Conservation (phyloP, 495 filamentous ascomycete species). For the Podospora tetraspora region DNA sequence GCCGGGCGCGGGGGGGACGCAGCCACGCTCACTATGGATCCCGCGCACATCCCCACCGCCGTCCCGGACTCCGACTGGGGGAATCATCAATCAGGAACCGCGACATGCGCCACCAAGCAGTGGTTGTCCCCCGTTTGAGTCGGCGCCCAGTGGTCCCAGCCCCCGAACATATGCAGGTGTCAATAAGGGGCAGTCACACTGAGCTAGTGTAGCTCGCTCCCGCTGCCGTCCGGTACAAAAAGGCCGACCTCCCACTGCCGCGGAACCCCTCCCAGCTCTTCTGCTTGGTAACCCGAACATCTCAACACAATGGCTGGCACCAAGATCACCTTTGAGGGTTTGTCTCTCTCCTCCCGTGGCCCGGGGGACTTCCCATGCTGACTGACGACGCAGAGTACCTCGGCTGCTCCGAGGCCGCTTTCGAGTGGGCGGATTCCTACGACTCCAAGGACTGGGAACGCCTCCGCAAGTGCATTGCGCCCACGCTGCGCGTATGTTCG, state of each 20-base stretch:
- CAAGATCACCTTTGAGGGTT: constrained; percentile 33
- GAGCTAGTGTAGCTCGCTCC: constrained; percentile 4
- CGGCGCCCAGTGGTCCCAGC: not conserved
- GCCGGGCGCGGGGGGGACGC: not conserved
- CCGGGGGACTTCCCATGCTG: not conserved
- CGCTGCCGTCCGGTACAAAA: not conserved
- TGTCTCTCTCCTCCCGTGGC: not conserved
- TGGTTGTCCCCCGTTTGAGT: constrained; percentile 7
- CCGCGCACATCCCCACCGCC: constrained; percentile 32
- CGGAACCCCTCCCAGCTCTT: not conserved
- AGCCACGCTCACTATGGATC: not conserved
- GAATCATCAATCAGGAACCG: constrained; percentile 1
- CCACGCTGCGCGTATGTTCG: constrained; percentile 52
- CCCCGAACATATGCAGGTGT: not conserved
- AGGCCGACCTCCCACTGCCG: not conserved
- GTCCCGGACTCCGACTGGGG: constrained; percentile 22
- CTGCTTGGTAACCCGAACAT: not conserved
- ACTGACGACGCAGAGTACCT: constrained; percentile 42
- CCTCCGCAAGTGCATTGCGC: constrained; percentile 64
- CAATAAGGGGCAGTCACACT: not conserved
- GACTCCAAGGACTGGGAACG: constrained; percentile 77
- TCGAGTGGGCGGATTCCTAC: constrained; percentile 82
- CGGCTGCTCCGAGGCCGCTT: constrained; percentile 47
- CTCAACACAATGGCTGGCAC: constrained; percentile 22
- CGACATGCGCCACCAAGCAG: constrained; percentile 1